These are phyloP conservation scores for Castanea crenata DNA, from an alignment of 306 rosid species.

Conservation along the genomic window DNA sequence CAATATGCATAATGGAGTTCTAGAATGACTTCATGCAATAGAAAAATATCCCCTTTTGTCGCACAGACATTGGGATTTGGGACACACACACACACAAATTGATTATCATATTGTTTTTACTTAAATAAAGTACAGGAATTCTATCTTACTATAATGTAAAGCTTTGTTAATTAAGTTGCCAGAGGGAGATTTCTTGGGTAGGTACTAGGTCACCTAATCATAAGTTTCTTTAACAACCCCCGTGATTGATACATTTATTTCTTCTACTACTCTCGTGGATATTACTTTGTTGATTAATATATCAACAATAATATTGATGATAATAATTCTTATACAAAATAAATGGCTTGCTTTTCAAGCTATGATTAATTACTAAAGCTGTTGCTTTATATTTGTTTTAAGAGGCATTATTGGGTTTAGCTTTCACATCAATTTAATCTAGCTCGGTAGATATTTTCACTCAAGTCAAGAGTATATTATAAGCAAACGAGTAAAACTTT, in stretches of 20 bases:
- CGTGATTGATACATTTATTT: background rate
- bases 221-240: constrained; percentile 5
- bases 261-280: background rate
- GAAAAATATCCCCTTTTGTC: background rate
- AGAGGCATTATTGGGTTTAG: background rate
- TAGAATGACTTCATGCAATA: background rate
- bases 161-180: background rate
- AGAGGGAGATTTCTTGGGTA: background rate
- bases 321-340: background rate
- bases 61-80: background rate
- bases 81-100: background rate
- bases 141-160: background rate
- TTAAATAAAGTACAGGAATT: background rate
- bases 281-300: background rate
- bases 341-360: constrained; percentile 12
- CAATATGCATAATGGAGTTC: background rate
- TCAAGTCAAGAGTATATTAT: no score
- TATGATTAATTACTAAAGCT: background rate
- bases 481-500: no score
- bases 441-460: background rate
- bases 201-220: constrained; percentile 25
- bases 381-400: background rate
- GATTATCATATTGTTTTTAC: background rate
- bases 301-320: no score
- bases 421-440: background rate